These are phyloP conservation scores for Stachybotrys elegans DNA, from an alignment of 2,329 filamentous ascomycete species.

Conservation along the genomic window DNA sequence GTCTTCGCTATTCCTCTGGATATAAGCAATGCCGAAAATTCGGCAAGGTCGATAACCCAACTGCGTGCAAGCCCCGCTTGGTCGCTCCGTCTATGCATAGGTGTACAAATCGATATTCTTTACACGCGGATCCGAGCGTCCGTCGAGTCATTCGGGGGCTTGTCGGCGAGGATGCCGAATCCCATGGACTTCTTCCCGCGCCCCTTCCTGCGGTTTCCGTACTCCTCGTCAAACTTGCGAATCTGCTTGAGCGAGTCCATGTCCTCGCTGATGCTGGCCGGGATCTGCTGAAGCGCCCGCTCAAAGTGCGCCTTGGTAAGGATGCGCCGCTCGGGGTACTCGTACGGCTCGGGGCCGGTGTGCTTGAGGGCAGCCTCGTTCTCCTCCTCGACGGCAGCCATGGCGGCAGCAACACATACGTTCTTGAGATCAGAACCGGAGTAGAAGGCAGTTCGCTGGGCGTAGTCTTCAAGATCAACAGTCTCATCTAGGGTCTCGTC, in stretches of 20 bases:
- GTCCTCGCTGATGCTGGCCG: slow-evolving; percentile 87
- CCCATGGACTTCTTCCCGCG: slow-evolving; percentile 54
- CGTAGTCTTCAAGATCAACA: slow-evolving; percentile 59
- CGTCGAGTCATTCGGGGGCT: slow-evolving; percentile 29
- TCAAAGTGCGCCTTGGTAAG: slow-evolving; percentile 73
- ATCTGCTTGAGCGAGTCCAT: slow-evolving; percentile 84
- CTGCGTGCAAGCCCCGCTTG: too few relatives aligned
- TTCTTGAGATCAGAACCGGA: slow-evolving; percentile 84
- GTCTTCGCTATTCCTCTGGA: too few relatives aligned
- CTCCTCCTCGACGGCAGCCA: slow-evolving; percentile 75
- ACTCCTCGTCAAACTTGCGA: slow-evolving; percentile 92
- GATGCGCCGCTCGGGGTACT: slow-evolving; percentile 53
- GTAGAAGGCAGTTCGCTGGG: slow-evolving; percentile 67
- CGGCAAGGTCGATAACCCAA: too few relatives aligned
- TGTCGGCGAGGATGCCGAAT: slow-evolving; percentile 45
- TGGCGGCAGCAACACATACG: slow-evolving; percentile 71
- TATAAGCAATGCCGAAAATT: too few relatives aligned
- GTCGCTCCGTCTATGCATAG: too few relatives aligned
- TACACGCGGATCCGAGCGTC: slow-evolving; percentile 38
- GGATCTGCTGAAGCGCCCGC: slow-evolving; percentile 80
- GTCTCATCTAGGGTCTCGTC: slow-evolving; percentile 58
- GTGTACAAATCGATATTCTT: slow-evolving; percentile 5
- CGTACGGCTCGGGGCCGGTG: slow-evolving; percentile 38
- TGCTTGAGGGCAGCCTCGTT: slow-evolving; percentile 35
- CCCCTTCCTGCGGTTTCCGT: slow-evolving; percentile 72